Percentiles rank a stretch among this genome's conserved stretches.
phyloP scores from a whole-genome alignment of 371 early-diverging fungal species.

The Cokeromyces recurvatus region DNA sequence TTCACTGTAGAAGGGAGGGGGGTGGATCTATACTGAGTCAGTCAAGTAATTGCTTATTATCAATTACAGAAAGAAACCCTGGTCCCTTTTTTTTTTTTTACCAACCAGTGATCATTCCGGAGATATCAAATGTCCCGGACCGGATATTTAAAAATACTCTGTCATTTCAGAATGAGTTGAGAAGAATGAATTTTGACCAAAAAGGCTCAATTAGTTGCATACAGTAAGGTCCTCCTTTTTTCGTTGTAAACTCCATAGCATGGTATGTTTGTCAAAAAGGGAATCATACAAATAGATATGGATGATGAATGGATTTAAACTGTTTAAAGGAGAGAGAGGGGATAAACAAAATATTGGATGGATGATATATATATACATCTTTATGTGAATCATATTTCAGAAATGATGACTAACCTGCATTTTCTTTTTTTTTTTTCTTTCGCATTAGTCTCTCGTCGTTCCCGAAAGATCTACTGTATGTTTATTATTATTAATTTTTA shows the following conservation, averaged over 20 bases:
- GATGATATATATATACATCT: slow-evolving; percentile 1
- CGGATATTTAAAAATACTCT: neutral
- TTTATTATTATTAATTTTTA: too few species aligned
- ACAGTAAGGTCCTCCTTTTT: slow-evolving; percentile 21
- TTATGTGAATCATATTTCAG: too few species aligned
- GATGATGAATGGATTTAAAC: slow-evolving; percentile 19
- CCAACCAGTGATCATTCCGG: too few species aligned
- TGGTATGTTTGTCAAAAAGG: slow-evolving; percentile 10
- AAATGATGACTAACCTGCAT: neutral
- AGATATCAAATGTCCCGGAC: too few species aligned
- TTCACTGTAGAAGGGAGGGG: too few species aligned
- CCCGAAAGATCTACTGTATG: slow-evolving; percentile 66
- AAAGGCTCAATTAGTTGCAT: slow-evolving; percentile 8
- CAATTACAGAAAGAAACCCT: too few species aligned
- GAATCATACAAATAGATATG: neutral
- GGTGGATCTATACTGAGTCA: too few species aligned
- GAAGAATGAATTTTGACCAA: too few species aligned
- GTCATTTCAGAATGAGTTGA: neutral
- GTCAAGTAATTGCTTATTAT: too few species aligned
- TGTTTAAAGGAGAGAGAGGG: too few species aligned
- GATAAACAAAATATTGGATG: slow-evolving; percentile 6
- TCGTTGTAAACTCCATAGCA: slow-evolving; percentile 17
- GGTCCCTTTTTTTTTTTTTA: too few species aligned
- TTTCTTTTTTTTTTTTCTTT: too few species aligned
- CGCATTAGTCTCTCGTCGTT: slow-evolving; percentile 79